Base-by-base conservation (phyloP, 129 eudicot genomes). In the Kitagawia praeruptora region DNA sequence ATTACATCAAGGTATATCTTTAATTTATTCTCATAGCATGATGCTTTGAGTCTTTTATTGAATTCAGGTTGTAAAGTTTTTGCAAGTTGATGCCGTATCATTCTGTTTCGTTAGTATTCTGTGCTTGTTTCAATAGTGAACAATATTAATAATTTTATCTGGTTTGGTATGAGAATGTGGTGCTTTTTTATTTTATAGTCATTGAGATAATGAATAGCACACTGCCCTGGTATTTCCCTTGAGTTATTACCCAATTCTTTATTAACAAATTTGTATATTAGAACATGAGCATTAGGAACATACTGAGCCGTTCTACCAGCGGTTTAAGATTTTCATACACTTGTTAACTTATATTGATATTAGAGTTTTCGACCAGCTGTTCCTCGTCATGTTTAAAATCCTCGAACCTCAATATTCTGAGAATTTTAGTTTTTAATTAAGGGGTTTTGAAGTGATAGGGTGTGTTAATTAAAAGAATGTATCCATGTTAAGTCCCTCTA, bases 1-100 rank as follows among this genome's bases (percentile, higher is more conserved):
- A 94, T 78, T 94, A 88, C 72, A 90, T 94, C 23, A 94, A 94
- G 98, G 98, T 93, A 78, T 74, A 3, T 80, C 23, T 41, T 21
- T 49, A 4, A 41, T 37, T 14, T 34, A 45, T 80, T 73, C 71
- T 72, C 51, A 15, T 61, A 38, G 47, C 34, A 21, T 44, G 42
- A 37, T 73, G 21, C 54, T 23, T 25, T 44, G 13, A 73, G 28
- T 37, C 10, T 0, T 71, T 71, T 44, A 34, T n/a, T 44, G 54
- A 44, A 21, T 42, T 18, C 54, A 27, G 77, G 61, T 31, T 76
- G 37, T 51, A 16, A 49, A 48, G 3, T 5, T 19, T 3, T 69
- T 79, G 49, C 70, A 19, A 19, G 28, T 27, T 66, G 71, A 38
- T 15, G 18, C 37, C 2, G 21, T 46, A 27, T 69, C 54, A 8